A percentile compares a stretch with the other conserved stretches of the same genome.
Evolutionary conservation across 495 filamentous ascomycete species (phyloP).

Genomic region (Delitschia confertaspora): DNA sequence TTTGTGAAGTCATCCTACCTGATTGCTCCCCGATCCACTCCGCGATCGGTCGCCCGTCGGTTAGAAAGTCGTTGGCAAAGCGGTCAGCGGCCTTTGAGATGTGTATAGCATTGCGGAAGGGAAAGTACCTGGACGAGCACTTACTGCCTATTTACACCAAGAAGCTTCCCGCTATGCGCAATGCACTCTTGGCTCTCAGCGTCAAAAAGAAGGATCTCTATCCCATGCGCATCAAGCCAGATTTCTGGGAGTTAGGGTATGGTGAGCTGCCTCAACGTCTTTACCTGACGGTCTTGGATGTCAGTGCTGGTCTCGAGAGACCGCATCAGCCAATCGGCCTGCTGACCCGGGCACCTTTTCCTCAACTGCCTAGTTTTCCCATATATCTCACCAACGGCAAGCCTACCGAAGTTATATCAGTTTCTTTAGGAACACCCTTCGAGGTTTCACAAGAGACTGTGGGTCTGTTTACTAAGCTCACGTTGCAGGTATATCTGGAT

Average conservation of each 20-base stretch:
- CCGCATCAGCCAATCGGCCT: conserved; percentile 59
- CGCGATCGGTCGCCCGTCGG: conserved; percentile 50
- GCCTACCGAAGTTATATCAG: conserved; percentile 48
- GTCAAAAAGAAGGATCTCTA: conserved; percentile 67
- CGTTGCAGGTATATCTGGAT: conserved; percentile 68
- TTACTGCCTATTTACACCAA: conserved; percentile 67
- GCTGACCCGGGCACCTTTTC: conserved; percentile 58
- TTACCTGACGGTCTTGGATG: conserved; percentile 55
- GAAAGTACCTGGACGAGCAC: conserved; percentile 60
- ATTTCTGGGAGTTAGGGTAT: conserved; percentile 55
- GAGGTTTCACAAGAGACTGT: conserved; percentile 37
- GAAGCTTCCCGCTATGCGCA: conserved; percentile 72
- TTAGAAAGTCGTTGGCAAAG: conserved; percentile 71
- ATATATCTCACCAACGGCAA: conserved; percentile 58
- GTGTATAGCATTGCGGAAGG: conserved; percentile 60
- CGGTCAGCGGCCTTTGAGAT: conserved; percentile 83
- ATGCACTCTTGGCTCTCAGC: conserved; percentile 77
- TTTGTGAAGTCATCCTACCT: conserved; percentile 77
- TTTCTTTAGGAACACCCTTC: conserved; percentile 37
- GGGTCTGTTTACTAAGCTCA: conserved; percentile 55
- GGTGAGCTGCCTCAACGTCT: conserved; percentile 47
- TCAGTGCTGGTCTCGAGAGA: conserved; percentile 51
- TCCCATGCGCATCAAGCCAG: conserved; percentile 68
- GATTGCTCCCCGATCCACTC: conserved; percentile 61
- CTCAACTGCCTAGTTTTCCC: conserved; percentile 56